Conservation (phyloP, 176 grass and related monocot species). For the Oryza rufipogon region DNA sequence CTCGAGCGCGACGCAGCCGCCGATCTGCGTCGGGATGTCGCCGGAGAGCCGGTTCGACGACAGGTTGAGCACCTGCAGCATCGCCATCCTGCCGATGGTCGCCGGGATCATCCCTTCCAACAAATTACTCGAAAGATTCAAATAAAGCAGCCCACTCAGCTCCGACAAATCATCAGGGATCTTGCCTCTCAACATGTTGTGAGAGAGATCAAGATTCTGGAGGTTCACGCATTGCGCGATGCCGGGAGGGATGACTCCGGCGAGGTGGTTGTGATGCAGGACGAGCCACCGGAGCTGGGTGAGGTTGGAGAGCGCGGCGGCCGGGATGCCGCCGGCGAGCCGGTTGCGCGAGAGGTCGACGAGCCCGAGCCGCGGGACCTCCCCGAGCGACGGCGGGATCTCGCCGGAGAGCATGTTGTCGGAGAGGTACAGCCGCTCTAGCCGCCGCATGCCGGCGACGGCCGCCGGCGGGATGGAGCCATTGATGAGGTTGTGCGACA, state of each 20-base stretch:
- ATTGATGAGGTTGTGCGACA: slow-evolving; percentile 64
- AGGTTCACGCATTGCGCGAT: slow-evolving; percentile 41
- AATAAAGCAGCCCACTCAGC: slow-evolving; percentile 60
- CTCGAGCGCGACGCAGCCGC: slow-evolving; percentile 80
- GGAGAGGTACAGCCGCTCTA: slow-evolving; percentile 77
- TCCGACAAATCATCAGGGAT: slow-evolving; percentile 62
- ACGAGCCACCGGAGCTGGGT: slow-evolving; percentile 55
- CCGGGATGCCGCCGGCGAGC: slow-evolving; percentile 44
- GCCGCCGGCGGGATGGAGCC: slow-evolving; percentile 66
- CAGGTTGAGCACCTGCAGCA: slow-evolving; percentile 79
- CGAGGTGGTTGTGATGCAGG: slow-evolving; percentile 47
- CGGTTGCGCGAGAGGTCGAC: slow-evolving; percentile 72
- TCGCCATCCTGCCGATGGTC: slow-evolving; percentile 72
- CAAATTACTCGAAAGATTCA: slow-evolving; percentile 71
- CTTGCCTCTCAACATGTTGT: slow-evolving; percentile 57
- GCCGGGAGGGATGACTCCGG: slow-evolving; percentile 42
- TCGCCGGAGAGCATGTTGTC: slow-evolving; percentile 77
- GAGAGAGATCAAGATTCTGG: slow-evolving; percentile 70
- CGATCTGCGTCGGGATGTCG: slow-evolving; percentile 59
- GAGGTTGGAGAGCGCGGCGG: slow-evolving; percentile 51
- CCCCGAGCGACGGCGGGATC: slow-evolving; percentile 66
- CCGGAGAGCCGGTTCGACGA: slow-evolving; percentile 76
- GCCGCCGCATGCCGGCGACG: slow-evolving; percentile 58
- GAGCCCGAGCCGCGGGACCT: slow-evolving; percentile 60
- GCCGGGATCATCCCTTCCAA: slow-evolving; percentile 71